Evolutionary conservation across 345 rosid species (phyloP).

Genomic region (Litchi chinensis): DNA sequence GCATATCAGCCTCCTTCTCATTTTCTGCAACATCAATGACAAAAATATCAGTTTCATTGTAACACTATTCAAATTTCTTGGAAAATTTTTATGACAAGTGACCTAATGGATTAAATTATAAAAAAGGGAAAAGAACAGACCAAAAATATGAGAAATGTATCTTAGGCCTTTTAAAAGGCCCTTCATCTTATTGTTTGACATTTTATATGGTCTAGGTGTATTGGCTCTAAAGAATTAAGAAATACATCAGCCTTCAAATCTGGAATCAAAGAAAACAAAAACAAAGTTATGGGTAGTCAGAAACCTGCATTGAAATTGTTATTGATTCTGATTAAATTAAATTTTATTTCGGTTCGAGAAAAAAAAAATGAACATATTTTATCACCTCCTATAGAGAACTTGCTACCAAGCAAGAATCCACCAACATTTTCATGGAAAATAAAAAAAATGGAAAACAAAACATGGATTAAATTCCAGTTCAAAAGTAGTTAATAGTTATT

Average conservation of each 20-base stretch:
- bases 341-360: not conserved
- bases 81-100: not conserved
- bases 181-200: slow-evolving; percentile 75
- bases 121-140: slow-evolving; percentile 28
- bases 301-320: not conserved
- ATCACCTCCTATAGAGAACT: not conserved
- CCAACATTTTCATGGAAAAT: not conserved
- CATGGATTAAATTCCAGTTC: slow-evolving; percentile 21
- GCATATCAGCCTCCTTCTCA: slow-evolving; percentile 77
- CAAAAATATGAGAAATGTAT: slow-evolving; percentile 81
- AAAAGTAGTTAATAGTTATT: not conserved
- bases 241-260: not conserved
- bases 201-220: slow-evolving; percentile 1
- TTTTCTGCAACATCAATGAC: slow-evolving; percentile 47
- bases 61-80: not conserved
- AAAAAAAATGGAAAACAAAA: not conserved
- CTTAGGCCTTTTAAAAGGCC: slow-evolving; percentile 75
- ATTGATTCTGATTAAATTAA: not conserved
- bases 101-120: not conserved
- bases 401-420: slow-evolving; percentile 12
- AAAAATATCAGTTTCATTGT: not conserved
- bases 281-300: not conserved
- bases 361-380: not conserved
- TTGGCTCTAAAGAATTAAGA: not conserved
- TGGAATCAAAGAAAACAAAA: not conserved